Evolutionary conservation across 2,329 filamentous ascomycete species (phyloP).

Genomic region (Cladosporium sp.): DNA sequence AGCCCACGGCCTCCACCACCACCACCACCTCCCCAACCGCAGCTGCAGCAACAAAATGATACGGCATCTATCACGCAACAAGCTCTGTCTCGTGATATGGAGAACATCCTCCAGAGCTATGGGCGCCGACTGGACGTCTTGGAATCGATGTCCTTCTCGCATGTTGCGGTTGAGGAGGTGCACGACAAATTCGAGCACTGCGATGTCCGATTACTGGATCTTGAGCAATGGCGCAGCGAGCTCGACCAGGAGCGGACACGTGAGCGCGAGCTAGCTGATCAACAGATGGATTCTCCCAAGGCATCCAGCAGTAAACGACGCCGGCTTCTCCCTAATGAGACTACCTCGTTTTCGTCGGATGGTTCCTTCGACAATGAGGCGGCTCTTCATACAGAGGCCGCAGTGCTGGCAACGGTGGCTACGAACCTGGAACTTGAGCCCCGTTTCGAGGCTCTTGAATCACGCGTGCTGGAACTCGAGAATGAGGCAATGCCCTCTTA

Average conservation of each 20-base stretch:
- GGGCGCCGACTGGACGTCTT: conserved; percentile 63
- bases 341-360: conserved; percentile 40
- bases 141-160: conserved; percentile 66
- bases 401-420: conserved; percentile 30
- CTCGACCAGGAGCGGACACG: conserved; percentile 23
- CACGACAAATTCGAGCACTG: conserved; percentile 63
- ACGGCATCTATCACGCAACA: not conserved
- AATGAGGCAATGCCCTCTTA: conserved; percentile 56
- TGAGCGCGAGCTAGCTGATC: conserved; percentile 26
- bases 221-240: conserved; percentile 52
- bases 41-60: not conserved
- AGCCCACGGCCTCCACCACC: not conserved
- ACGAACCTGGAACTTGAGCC: conserved; percentile 37
- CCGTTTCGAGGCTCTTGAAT: conserved; percentile 46
- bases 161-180: conserved; percentile 64
- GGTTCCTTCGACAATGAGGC: conserved; percentile 33
- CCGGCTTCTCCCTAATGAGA: conserved; percentile 29
- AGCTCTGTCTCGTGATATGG: conserved; percentile 37
- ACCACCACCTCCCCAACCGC: too few relatives aligned
- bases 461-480: conserved; percentile 52
- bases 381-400: conserved; percentile 30
- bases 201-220: conserved; percentile 64
- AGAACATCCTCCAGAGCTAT: conserved; percentile 45
- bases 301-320: conserved; percentile 30
- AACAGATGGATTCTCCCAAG: conserved; percentile 18